Base-by-base conservation (phyloP, 805 yeast genomes). In the Ogataea trehaloabstinens region DNA sequence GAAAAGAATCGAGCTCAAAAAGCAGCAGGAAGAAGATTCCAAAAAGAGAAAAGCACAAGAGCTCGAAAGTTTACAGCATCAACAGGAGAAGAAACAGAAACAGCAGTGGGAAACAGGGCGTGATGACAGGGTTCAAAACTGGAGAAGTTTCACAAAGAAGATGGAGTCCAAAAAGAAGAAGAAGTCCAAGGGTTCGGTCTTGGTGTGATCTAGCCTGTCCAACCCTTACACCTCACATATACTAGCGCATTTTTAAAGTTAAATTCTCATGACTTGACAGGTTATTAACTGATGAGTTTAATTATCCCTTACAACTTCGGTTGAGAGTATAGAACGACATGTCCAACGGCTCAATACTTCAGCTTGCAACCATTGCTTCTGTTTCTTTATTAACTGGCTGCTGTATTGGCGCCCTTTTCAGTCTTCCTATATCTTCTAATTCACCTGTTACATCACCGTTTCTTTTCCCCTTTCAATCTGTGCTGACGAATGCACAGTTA, bases 91-190 rank as follows among this genome's bases (percentile, higher is more conserved):
- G 37, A 56, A 64, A 34, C 42, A 53, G 28, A 62, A 73, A 32
- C 55, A 68, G 48, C 72, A 69, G 27, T 82, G 89, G 89, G 88
- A 81, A 47, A 75, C 71, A 36, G 69, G 69, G 11, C 45, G 86
- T 34, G 86, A 78, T 30, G 56, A 55, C 8, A 58, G 89, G 25
- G 85, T 82, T 5, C 55, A 60, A 6, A 76, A 67, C 51, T 82
- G 89, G 89, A 59, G 87, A 37, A 55, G 51, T 6, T 82, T 72
- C 53, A 55, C 66, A 11, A 58, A 63, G 24, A 68, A 69, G 40
- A 56, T 64, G 12, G 70, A 64, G 21, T 71, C 71, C 53, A 75
- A 73, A 58, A 72, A 68, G 54, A 67, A 61, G 51, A 74, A 66
- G 57, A 64, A 65, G 58, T 63, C 61, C 55, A 70, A 66, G 53